Evolutionary conservation across 331 rosid species (phyloP), one percentile per base, ranked within the genome.

Genomic region (Quercus tomentella): DNA sequence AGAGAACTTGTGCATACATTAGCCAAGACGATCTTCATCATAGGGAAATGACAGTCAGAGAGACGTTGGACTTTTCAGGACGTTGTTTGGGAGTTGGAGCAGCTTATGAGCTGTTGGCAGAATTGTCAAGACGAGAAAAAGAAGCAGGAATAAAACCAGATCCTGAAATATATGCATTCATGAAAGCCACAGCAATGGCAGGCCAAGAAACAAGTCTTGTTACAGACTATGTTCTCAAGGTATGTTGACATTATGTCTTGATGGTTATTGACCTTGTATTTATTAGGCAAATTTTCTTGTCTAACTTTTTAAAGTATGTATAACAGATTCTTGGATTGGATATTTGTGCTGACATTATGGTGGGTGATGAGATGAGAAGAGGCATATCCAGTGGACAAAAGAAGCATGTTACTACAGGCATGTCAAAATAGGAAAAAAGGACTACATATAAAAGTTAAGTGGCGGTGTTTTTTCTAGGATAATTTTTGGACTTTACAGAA

Each of bases 41-140:
- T 21, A 89, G 93, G 45, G 91, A 90, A 86, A 84, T 90, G 93
- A 85, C 91, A 58, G 93, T 89, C 1, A 86, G 87, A 84, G 91
- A 88, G 77, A 88, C 90, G 8, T 67, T 90, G 37, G 87, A 90
- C 33, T 90, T 90, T 31, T 84, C 94, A 0, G 89, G 88, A 35
- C 90, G 87, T 43, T 84, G 88, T 82, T 75, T 86, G 31, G 94
- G 92, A 81, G 92, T 88, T 41, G 92, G 94, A 72, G 84, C 86
- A 74, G 79, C 90, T 31, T 82, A 86, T 72, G 94, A 88, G 16
- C 79, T 88, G 31, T 81, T 86, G 14, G 21, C 72, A 4, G 94
- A 90, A 63, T 63, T 88, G 79, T 76, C 83, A 4, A 90, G 82
- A 82, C 55, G 88, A 60, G 92, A 90, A 82, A 88, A 67, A 71